Evolutionary conservation across 2,329 filamentous ascomycete species (phyloP).

Genomic region (Penicillium crustosum): DNA sequence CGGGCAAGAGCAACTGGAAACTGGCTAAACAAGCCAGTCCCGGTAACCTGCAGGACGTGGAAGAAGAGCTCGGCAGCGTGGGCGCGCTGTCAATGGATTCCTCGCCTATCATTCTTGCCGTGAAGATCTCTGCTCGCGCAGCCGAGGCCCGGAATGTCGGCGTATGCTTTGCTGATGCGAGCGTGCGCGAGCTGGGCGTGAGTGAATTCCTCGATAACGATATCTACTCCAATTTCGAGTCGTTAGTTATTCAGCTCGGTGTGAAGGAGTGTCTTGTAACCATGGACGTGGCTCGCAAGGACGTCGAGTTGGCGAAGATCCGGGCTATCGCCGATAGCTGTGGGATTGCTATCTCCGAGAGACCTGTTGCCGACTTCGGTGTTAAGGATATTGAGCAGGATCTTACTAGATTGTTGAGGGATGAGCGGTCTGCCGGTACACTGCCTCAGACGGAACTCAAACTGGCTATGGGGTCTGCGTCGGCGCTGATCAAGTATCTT

Average conservation of each 20-base stretch:
- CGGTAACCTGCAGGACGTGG: constrained; percentile 93
- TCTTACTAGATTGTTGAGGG: constrained; percentile 79
- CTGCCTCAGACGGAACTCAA: constrained; percentile 91
- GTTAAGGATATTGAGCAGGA: constrained; percentile 95
- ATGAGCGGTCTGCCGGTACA: constrained; percentile 73
- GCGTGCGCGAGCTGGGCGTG: constrained; percentile 89
- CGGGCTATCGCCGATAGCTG: constrained; percentile 88
- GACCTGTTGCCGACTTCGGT: constrained; percentile 73
- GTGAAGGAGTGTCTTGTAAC: constrained; percentile 93
- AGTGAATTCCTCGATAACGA: constrained; percentile 99
- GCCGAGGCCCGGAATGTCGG: constrained; percentile 82
- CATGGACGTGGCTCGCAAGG: constrained; percentile 74
- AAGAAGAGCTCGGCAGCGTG: constrained; percentile 78
- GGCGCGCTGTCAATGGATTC: constrained; percentile 68
- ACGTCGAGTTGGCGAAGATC: constrained; percentile 84
- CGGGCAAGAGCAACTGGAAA: constrained; percentile 84
- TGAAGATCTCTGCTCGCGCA: constrained; percentile 88
- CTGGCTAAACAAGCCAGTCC: constrained; percentile 88
- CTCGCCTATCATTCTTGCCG: constrained; percentile 89
- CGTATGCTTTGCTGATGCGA: constrained; percentile 97
- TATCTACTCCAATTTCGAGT: constrained; percentile 96
- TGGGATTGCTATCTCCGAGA: constrained; percentile 83
- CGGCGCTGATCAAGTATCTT: constrained; percentile 91
- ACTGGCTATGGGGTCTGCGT: constrained; percentile 91
- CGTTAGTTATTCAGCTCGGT: constrained; percentile 90